These are phyloP conservation scores for Mallotus japonicus DNA, from an alignment of 441 rosid genomes.

Conservation along the genomic window DNA sequence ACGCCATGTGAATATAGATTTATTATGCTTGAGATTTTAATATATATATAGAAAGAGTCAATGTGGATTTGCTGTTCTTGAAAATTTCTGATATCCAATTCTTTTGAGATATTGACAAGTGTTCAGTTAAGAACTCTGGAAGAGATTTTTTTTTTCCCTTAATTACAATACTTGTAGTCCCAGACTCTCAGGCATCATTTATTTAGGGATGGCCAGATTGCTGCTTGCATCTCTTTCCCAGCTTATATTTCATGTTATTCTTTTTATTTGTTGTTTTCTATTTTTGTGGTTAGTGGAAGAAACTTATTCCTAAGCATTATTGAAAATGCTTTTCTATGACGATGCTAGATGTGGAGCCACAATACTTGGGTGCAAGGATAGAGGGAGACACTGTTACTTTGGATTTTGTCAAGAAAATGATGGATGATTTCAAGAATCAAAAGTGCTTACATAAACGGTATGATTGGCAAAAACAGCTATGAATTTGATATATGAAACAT, in stretches of 20 bases:
- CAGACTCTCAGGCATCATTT: too few species aligned
- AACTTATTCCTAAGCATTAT: constrained; percentile 8
- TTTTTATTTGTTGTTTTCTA: background rate
- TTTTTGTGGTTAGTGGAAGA: constrained; percentile 4
- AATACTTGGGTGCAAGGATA: constrained; percentile 84
- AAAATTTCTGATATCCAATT: background rate
- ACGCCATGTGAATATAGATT: background rate
- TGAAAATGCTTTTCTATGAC: constrained; percentile 23
- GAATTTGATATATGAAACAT: constrained; percentile 12
- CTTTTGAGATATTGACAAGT: background rate
- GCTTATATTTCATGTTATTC: background rate
- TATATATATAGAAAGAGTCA: background rate
- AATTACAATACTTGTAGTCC: background rate
- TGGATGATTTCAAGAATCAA: constrained; percentile 88
- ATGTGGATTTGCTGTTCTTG: background rate
- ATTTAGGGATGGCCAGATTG: background rate
- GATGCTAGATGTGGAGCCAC: constrained; percentile 90
- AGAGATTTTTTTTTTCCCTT: background rate
- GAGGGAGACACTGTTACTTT: constrained; percentile 82
- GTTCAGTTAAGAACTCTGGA: background rate
- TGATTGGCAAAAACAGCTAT: constrained; percentile 17
- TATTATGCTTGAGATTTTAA: background rate
- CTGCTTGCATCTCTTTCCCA: constrained; percentile 1
- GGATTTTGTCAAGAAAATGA: constrained; percentile 90
- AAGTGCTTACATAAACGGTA: constrained; percentile 87